Percentiles rank a stretch among this genome's conserved stretches.
These are phyloP conservation scores for Globisporangium canariense DNA, from an alignment of 352 stramenopile species.

Conservation along the genomic window DNA sequence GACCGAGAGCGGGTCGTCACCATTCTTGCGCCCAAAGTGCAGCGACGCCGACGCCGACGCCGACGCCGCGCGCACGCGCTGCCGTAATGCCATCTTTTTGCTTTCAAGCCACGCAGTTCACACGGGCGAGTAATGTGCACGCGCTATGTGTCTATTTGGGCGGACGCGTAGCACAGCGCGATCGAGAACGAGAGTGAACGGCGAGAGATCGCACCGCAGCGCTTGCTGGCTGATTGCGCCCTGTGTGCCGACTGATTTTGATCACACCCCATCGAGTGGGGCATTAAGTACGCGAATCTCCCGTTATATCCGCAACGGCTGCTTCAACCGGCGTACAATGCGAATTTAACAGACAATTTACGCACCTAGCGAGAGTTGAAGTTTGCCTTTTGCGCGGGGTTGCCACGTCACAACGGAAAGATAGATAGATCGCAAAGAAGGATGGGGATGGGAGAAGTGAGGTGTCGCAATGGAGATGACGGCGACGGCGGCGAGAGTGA, in stretches of 20 bases:
- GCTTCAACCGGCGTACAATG: too few relatives aligned
- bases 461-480: not conserved
- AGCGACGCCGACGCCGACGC: slow-evolving; percentile 41
- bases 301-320: not conserved
- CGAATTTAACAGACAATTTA: not conserved
- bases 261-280: not conserved
- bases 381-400: slow-evolving; percentile 10
- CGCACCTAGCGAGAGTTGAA: slow-evolving; percentile 18
- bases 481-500: slow-evolving; percentile 25
- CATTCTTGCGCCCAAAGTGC: slow-evolving; percentile 48
- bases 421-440: not conserved
- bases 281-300: not conserved
- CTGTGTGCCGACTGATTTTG: not conserved
- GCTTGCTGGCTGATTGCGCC: slow-evolving; percentile 12
- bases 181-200: not conserved
- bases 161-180: not conserved
- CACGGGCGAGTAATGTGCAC: not conserved
- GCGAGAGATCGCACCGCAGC: not conserved
- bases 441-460: not conserved
- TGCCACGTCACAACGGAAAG: slow-evolving; percentile 1
- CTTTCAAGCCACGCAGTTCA: not conserved
- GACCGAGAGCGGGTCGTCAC: slow-evolving; percentile 38
- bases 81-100: slow-evolving; percentile 34
- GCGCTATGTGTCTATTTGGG: not conserved
- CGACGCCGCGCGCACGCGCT: slow-evolving; percentile 42